Conservation (phyloP, 2,329 filamentous ascomycete species). For the Colletotrichum sojae region DNA sequence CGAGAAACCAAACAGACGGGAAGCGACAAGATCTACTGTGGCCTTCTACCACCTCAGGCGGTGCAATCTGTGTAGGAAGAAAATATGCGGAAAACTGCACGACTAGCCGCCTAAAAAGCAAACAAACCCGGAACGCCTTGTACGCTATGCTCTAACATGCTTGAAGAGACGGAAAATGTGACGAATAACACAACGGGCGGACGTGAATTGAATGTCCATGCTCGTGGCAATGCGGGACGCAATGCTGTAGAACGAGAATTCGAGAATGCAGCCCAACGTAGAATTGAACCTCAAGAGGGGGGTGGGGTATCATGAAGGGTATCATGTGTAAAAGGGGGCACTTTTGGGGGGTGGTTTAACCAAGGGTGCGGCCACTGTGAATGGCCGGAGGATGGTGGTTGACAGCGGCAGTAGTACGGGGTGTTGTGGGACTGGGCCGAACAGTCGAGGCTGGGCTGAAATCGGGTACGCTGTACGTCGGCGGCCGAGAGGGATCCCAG, state of each 20-base stretch:
- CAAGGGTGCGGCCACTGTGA: constrained; percentile 67
- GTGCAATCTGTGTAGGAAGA: constrained; percentile 35
- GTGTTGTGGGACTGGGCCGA: constrained; percentile 52
- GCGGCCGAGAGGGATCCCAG: constrained; percentile 64
- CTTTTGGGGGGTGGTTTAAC: constrained; percentile 50
- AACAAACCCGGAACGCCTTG: constrained; percentile 49
- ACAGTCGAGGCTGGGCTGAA: constrained; percentile 55
- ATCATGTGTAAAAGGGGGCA: constrained; percentile 38
- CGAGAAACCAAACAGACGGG: constrained; percentile 34
- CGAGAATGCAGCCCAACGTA: constrained; percentile 35
- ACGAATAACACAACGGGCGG: constrained; percentile 39
- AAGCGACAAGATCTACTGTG: constrained; percentile 40
- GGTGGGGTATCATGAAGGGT: constrained; percentile 46
- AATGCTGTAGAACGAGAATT: constrained; percentile 33
- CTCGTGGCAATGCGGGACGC: constrained; percentile 36
- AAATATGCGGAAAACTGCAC: constrained; percentile 41
- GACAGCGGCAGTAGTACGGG: constrained; percentile 51
- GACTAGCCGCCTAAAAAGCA: constrained; percentile 41
- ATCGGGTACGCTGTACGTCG: constrained; percentile 55
- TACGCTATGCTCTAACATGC: constrained; percentile 58
- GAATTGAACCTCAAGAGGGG: constrained; percentile 39
- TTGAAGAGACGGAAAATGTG: constrained; percentile 43
- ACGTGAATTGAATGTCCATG: constrained; percentile 33
- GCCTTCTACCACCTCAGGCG: constrained; percentile 36
- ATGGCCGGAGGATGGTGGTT: constrained; percentile 59